phyloP scores from a whole-genome alignment of 805 yeast genomes.

The Saturnispora diversa region DNA sequence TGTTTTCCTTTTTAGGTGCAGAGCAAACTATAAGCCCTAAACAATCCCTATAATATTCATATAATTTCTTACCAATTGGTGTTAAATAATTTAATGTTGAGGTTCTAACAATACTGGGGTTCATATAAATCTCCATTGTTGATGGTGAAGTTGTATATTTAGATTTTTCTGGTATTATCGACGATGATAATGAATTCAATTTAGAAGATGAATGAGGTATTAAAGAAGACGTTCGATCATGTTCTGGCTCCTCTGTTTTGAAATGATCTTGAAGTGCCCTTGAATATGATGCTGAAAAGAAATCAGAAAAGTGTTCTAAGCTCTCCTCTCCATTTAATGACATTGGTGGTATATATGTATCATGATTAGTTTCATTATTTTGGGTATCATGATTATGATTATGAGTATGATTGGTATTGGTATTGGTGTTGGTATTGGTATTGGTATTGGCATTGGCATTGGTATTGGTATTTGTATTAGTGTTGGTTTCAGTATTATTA shows the following conservation, averaged over 20 bases:
- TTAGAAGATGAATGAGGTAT: slow-evolving; percentile 1
- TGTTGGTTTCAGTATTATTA: slow-evolving; percentile 10
- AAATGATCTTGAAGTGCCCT: slow-evolving; percentile 21
- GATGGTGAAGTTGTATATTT: background rate
- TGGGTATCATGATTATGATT: background rate
- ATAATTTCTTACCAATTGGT: slow-evolving; percentile 31
- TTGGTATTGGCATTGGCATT: slow-evolving; percentile 5
- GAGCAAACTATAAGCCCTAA: slow-evolving; percentile 37
- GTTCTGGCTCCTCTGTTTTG: slow-evolving; percentile 8
- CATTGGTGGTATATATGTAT: slow-evolving; percentile 5
- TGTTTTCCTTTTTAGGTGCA: slow-evolving; percentile 43
- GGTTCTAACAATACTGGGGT: slow-evolving; percentile 25
- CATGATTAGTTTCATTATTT: background rate
- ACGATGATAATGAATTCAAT: too few relatives aligned
- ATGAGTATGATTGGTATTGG: slow-evolving; percentile 12
- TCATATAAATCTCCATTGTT: slow-evolving; percentile 17
- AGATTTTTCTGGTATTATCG: too few relatives aligned
- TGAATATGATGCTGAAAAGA: slow-evolving; percentile 24
- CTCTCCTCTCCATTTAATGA: slow-evolving; percentile 11
- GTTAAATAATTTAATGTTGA: slow-evolving; percentile 26
- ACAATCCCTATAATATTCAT: slow-evolving; percentile 40
- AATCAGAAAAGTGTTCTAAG: slow-evolving; percentile 11
- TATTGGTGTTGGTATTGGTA: slow-evolving; percentile 5
- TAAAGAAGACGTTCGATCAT: too few relatives aligned
- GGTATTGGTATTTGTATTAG: background rate